Evolutionary conservation across 495 filamentous ascomycete species (phyloP).

Genomic region (Daldinia decipiens): DNA sequence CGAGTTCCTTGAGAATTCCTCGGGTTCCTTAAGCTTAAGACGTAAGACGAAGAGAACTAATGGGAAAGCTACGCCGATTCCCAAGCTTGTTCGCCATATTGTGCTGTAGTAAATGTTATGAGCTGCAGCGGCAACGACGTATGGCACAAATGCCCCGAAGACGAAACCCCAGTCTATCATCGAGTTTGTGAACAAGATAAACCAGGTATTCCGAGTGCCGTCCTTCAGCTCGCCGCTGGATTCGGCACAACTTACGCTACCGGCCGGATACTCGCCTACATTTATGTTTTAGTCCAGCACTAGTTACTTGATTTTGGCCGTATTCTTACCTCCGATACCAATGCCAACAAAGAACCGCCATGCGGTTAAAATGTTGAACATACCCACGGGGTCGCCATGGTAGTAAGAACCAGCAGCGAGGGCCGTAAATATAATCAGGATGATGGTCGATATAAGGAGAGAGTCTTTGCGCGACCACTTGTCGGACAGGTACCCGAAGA

Average conservation of each 20-base stretch:
- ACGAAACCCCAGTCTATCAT: conserved; percentile 88
- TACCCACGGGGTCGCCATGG: conserved; percentile 68
- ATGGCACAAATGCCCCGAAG: conserved; percentile 76
- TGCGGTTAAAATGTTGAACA: conserved; percentile 84
- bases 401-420: conserved; percentile 81
- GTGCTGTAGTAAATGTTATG: conserved; percentile 74
- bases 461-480: conserved; percentile 85
- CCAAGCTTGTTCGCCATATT: conserved; percentile 80
- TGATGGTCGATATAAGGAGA: conserved; percentile 79
- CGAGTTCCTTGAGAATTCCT: conserved; percentile 74
- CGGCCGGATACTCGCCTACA: conserved; percentile 85
- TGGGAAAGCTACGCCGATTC: conserved; percentile 83
- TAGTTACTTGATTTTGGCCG: conserved; percentile 71
- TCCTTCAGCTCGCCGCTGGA: conserved; percentile 81
- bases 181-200: conserved; percentile 91
- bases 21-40: conserved; percentile 80
- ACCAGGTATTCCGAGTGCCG: conserved; percentile 88
- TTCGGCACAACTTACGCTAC: conserved; percentile 85
- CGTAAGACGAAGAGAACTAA: conserved; percentile 78
- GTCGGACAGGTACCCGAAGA: conserved; percentile 85
- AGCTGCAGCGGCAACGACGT: conserved; percentile 74
- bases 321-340: conserved; percentile 76
- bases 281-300: conserved; percentile 67
- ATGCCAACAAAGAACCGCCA: conserved; percentile 81
- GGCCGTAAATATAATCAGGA: conserved; percentile 87